Evolutionary conservation across 345 rosid genomes (phyloP), one percentile per base, ranked within the genome.

Genomic region (Eutrema heterophyllum): DNA sequence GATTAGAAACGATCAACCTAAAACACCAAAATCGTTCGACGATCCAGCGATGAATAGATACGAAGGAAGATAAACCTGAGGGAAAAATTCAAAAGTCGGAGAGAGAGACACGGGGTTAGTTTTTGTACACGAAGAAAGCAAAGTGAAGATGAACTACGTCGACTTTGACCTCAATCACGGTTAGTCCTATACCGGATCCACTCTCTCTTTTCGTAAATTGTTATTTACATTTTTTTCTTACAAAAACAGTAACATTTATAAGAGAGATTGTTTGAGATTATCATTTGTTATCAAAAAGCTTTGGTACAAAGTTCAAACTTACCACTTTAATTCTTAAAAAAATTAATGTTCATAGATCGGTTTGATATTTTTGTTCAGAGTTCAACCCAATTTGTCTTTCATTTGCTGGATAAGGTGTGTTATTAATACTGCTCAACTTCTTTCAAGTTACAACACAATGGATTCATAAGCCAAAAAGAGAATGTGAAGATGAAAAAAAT

Each of bases 141-240:
- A 73, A 59, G 73, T 65, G 60, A 50, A 52, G 39, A 66, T 50
- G 51, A 68, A 70, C 76, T 40, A 39, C 82, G 52, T 64, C 63
- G 9, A 35, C 80, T 48, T 76, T 76, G 44, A 63, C 75, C 58
- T 32, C 40, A 2, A 1, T 18, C 10, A 18, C 56, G 33, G 69
- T 21, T 75, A 4, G 6, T 60, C 45, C 73, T 14, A 13, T 33
- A 27, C 58, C 75, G 66, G 75, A 38, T 55, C 70, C 71, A 45
- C 27, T 16, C 7, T 61, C 21, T 40, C 15, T 11, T 26, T 59
- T n/a, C 0, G 7, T 15, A 14, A 4, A 5, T 8, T 27, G 12
- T 14, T 9, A 5, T 24, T 15, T 7, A 15, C 21, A 45, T 4
- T 46, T 18, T 6, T 29, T 9, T 24, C 4, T 64, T 16, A 32